A percentile compares a stretch with the other conserved stretches of the same genome.
Evolutionary conservation across 139 green algal genomes (phyloP).

Genomic region (Coelastrella sp.): DNA sequence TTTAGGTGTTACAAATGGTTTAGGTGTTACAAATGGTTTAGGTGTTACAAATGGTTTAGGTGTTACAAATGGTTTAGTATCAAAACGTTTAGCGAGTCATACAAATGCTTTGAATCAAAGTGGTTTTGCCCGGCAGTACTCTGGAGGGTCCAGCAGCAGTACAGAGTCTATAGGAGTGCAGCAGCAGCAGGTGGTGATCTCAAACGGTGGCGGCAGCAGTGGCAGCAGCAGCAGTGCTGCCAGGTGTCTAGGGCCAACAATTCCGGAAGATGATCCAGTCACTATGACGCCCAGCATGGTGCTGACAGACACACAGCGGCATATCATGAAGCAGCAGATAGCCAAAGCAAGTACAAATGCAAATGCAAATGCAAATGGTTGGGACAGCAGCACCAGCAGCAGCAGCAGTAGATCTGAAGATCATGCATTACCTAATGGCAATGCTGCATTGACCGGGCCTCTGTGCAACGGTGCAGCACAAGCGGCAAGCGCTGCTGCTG

Average conservation of each 20-base stretch:
- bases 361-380: background rate
- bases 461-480: background rate
- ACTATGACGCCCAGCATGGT: background rate
- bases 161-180: background rate
- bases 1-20: too few species aligned
- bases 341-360: background rate
- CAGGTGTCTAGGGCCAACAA: background rate
- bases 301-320: background rate
- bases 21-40: too few species aligned
- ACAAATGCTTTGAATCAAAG: too few species aligned
- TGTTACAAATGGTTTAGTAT: too few species aligned
- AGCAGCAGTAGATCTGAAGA: background rate
- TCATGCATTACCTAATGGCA: too few species aligned
- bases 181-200: background rate
- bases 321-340: slow-evolving; percentile 3
- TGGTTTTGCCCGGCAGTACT: too few species aligned
- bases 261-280: slow-evolving; percentile 8
- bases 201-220: background rate
- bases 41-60: too few species aligned
- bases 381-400: background rate
- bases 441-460: too few species aligned
- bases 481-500: background rate
- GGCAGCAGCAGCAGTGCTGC: background rate
- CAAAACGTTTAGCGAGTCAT: too few species aligned
- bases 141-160: too few species aligned